A percentile compares a stretch with the other conserved stretches of the same genome.
Conservation (phyloP, 495 filamentous ascomycete species). For the Parathielavia hyrcaniae region DNA sequence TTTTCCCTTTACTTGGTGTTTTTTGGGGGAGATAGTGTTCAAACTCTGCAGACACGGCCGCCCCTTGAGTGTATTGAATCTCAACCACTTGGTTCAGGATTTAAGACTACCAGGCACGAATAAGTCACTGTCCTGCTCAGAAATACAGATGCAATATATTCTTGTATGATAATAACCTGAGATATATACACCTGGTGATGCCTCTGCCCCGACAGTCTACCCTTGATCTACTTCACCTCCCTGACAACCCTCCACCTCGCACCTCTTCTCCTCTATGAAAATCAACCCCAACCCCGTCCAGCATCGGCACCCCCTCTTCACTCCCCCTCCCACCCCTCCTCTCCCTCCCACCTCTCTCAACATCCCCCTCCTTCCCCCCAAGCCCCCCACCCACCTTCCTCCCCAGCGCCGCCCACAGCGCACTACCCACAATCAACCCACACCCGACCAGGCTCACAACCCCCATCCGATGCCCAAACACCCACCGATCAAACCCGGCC, state of each 20-base stretch:
- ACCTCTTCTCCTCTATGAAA: conserved; percentile 25
- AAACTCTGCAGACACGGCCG: no score
- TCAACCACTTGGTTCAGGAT: no score
- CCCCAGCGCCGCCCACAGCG: conserved; percentile 67
- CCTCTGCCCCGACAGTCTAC: conserved; percentile 1
- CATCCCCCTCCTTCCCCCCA: conserved; percentile 12
- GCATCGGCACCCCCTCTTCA: background rate
- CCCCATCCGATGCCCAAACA: conserved; percentile 68
- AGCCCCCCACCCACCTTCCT: conserved; percentile 31
- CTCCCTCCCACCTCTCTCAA: conserved; percentile 10
- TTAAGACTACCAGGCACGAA: no score
- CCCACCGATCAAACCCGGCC: conserved; percentile 67
- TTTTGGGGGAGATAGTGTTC: no score
- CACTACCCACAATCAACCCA: conserved; percentile 70
- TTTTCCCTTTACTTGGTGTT: no score
- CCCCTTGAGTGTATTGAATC: no score
- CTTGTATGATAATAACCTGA: no score
- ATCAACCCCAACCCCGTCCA: background rate
- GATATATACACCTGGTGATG: no score
- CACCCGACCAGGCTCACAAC: conserved; percentile 64
- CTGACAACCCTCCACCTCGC: conserved; percentile 10
- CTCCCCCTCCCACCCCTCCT: background rate
- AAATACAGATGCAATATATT: no score
- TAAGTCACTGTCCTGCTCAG: no score
- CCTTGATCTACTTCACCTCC: background rate